These are phyloP conservation scores for Cyberlindnera bimundalis DNA, from an alignment of 805 yeast species.

Conservation along the genomic window DNA sequence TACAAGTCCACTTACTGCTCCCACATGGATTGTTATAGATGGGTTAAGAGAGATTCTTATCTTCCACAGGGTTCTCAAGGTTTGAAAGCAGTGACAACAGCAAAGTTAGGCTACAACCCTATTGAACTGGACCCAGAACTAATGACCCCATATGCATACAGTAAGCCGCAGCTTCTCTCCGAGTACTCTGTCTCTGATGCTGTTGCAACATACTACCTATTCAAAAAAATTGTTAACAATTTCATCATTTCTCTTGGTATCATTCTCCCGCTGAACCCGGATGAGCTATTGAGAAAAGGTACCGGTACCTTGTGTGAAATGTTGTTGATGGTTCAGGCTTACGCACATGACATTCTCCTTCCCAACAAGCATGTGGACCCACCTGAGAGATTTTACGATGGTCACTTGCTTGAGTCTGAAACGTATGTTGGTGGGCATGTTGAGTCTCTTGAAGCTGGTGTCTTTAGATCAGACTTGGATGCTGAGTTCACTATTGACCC, in stretches of 20 bases:
- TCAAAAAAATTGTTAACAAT: slow-evolving; percentile 96
- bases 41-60: slow-evolving; percentile 98
- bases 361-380: slow-evolving; percentile 96
- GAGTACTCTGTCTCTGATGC: slow-evolving; percentile 99
- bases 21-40: slow-evolving; percentile 95
- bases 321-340: slow-evolving; percentile 96
- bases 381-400: slow-evolving; percentile 89
- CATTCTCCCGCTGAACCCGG: slow-evolving; percentile 94
- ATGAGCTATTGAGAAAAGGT: slow-evolving; percentile 93
- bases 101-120: slow-evolving; percentile 93
- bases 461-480: slow-evolving; percentile 84
- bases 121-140: slow-evolving; percentile 95
- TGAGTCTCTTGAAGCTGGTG: slow-evolving; percentile 97
- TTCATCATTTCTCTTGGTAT: slow-evolving; percentile 94
- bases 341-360: slow-evolving; percentile 64
- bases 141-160: slow-evolving; percentile 97
- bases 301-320: slow-evolving; percentile 98
- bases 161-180: slow-evolving; percentile 85
- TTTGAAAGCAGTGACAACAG: slow-evolving; percentile 94
- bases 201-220: slow-evolving; percentile 94
- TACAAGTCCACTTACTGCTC: slow-evolving; percentile 89
- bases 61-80: slow-evolving; percentile 99
- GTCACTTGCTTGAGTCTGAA: slow-evolving; percentile 90
- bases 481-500: slow-evolving; percentile 77
- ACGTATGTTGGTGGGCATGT: slow-evolving; percentile 99